phyloP scores from a whole-genome alignment of 2,329 filamentous ascomycete genomes.

The Acarospora socialis region DNA sequence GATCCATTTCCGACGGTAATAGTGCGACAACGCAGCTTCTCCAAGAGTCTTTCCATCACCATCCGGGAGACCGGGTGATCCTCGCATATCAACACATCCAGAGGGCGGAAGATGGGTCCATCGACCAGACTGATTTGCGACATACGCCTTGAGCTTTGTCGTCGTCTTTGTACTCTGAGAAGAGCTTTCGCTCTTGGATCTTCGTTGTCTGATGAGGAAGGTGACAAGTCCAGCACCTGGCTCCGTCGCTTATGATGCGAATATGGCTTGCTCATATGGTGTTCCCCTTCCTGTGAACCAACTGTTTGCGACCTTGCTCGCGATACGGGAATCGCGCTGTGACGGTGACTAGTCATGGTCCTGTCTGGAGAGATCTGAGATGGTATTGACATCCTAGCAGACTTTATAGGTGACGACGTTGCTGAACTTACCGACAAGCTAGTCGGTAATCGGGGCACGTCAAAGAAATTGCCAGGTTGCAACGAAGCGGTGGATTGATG shows the following conservation, averaged over 20 bases:
- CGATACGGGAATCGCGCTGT: conserved; percentile 44
- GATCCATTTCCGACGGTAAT: conserved; percentile 82
- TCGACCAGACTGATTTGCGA: conserved; percentile 82
- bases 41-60: conserved; percentile 96
- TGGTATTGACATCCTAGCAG: conserved; percentile 26
- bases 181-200: conserved; percentile 82
- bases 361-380: conserved; percentile 18
- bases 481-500: conserved; percentile 59
- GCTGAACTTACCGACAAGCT: conserved; percentile 33
- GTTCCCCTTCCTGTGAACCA: conserved; percentile 82
- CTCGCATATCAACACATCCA: conserved; percentile 93
- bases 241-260: conserved; percentile 82
- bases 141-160: conserved; percentile 88
- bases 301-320: conserved; percentile 81
- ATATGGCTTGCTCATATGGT: conserved; percentile 49
- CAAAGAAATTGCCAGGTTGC: conserved; percentile 57
- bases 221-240: conserved; percentile 90
- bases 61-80: conserved; percentile 93
- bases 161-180: conserved; percentile 77
- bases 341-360: conserved; percentile 31
- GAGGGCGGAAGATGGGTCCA: conserved; percentile 70
- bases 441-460: conserved; percentile 48
- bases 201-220: conserved; percentile 94
- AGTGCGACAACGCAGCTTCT: conserved; percentile 87
- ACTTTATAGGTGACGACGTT: conserved; percentile 40